Evolutionary conservation across 441 rosid genomes (phyloP).

Genomic region (Corymbia calophylla): DNA sequence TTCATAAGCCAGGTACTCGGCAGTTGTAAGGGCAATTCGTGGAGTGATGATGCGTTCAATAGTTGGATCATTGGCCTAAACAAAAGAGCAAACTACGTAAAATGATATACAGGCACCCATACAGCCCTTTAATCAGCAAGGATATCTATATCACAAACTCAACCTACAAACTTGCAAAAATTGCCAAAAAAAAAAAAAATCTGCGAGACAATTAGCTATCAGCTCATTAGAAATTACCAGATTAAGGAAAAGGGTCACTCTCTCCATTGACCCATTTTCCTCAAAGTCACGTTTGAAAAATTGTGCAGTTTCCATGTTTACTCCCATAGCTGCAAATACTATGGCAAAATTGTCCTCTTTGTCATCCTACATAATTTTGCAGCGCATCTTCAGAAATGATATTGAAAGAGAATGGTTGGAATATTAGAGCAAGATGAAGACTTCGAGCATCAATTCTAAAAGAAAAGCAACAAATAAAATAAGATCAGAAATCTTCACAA

Average conservation of each 20-base stretch:
- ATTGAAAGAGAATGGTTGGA: neutral
- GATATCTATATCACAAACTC: neutral
- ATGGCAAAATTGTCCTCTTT: conserved; percentile 98
- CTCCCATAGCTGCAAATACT: conserved; percentile 99
- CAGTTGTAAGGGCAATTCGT: conserved; percentile 92
- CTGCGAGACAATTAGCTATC: neutral
- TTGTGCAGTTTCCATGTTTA: conserved; percentile 99
- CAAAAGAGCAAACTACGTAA: neutral
- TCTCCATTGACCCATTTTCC: conserved; percentile 99
- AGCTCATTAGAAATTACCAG: conserved; percentile 39
- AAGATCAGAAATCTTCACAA: neutral
- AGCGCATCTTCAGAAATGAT: neutral
- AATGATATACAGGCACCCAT: neutral
- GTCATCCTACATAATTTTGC: conserved; percentile 38
- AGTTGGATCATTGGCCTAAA: conserved; percentile 98
- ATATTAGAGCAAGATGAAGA: neutral
- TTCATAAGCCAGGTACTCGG: conserved; percentile 97
- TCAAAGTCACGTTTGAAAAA: conserved; percentile 99
- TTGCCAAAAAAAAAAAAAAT: neutral
- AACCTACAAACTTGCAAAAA: neutral
- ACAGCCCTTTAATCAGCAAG: neutral
- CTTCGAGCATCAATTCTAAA: neutral
- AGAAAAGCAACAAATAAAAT: neutral
- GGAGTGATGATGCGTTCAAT: conserved; percentile 95
- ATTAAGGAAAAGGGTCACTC: conserved; percentile 93